Percentiles rank a stretch among this genome's conserved stretches.
Evolutionary conservation across 2,329 filamentous ascomycete species (phyloP).

Genomic region (Cryphonectria japonica): DNA sequence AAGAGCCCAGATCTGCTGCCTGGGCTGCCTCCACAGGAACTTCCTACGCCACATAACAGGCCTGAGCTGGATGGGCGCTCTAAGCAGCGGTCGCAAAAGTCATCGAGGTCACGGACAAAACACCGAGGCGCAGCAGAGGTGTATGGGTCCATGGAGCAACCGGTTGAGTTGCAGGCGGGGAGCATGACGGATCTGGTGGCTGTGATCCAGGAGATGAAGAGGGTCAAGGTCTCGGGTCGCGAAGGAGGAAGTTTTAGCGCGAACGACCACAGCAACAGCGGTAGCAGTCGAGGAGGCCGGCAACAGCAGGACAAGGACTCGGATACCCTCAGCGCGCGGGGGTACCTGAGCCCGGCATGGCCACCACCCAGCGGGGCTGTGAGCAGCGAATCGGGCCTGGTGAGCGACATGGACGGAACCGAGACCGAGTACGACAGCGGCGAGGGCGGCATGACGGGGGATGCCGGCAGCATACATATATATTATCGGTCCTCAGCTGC

Average conservation of each 20-base stretch:
- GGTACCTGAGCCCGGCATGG: slow-evolving; percentile 3
- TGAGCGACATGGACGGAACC: slow-evolving; percentile 3
- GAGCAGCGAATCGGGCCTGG: slow-evolving; percentile 5
- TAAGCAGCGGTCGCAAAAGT: slow-evolving; percentile 9
- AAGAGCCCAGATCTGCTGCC: slow-evolving; percentile 13
- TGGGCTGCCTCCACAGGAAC: slow-evolving; percentile 18
- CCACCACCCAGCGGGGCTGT: neutral
- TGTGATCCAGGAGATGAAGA: slow-evolving; percentile 7
- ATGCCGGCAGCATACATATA: slow-evolving; percentile 17
- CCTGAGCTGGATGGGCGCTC: slow-evolving; percentile 19
- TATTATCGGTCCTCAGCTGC: slow-evolving; percentile 20
- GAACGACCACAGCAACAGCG: neutral
- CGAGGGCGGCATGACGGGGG: neutral
- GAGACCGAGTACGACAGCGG: slow-evolving; percentile 13
- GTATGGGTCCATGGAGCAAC: slow-evolving; percentile 17
- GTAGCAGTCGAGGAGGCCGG: neutral
- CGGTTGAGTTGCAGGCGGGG: slow-evolving; percentile 24
- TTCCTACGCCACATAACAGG: slow-evolving; percentile 25
- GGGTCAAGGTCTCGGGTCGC: neutral
- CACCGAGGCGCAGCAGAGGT: slow-evolving; percentile 6
- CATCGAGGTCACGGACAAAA: neutral
- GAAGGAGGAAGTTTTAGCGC: neutral
- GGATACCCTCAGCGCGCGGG: neutral
- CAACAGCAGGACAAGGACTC: neutral
- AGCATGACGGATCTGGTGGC: slow-evolving; percentile 22